Conservation (phyloP, 371 early-diverging fungal species). For the Catenaria anguillulae region DNA sequence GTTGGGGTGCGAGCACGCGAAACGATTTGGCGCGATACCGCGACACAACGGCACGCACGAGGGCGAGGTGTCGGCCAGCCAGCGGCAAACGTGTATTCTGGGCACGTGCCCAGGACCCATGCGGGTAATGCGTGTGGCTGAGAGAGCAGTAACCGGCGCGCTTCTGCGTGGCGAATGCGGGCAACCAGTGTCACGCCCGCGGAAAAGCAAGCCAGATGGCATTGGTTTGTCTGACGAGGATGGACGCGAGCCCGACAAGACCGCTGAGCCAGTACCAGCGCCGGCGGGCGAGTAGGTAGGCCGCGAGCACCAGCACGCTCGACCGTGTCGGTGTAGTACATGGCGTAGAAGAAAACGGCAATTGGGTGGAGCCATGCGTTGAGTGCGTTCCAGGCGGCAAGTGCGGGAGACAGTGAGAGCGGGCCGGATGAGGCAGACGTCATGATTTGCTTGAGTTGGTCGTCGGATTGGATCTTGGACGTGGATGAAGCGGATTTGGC, state of each 20-base stretch:
- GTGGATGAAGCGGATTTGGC: too few relatives aligned
- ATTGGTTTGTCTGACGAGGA: slow-evolving; percentile 84
- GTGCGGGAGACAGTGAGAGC: slow-evolving; percentile 5
- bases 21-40: slow-evolving; percentile 2
- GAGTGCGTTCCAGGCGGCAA: slow-evolving; percentile 27
- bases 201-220: slow-evolving; percentile 61
- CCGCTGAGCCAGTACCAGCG: slow-evolving; percentile 33
- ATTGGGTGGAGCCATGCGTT: slow-evolving; percentile 59
- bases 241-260: slow-evolving; percentile 35
- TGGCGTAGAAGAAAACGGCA: slow-evolving; percentile 57
- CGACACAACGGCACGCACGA: background rate
- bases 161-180: background rate
- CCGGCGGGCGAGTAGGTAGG: slow-evolving; percentile 40
- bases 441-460: too few relatives aligned
- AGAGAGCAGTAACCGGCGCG: background rate
- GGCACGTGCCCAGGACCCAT: slow-evolving; percentile 8
- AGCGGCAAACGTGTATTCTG: background rate
- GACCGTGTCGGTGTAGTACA: slow-evolving; percentile 87
- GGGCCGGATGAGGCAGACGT: slow-evolving; percentile 28
- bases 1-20: slow-evolving; percentile 17
- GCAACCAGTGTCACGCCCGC: slow-evolving; percentile 26
- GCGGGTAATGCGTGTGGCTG: too few relatives aligned
- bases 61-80: background rate
- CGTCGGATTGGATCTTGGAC: too few relatives aligned
- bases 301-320: slow-evolving; percentile 53